phyloP scores from a whole-genome alignment of 2,329 filamentous ascomycete species.

The Aspergillus alliaceus region DNA sequence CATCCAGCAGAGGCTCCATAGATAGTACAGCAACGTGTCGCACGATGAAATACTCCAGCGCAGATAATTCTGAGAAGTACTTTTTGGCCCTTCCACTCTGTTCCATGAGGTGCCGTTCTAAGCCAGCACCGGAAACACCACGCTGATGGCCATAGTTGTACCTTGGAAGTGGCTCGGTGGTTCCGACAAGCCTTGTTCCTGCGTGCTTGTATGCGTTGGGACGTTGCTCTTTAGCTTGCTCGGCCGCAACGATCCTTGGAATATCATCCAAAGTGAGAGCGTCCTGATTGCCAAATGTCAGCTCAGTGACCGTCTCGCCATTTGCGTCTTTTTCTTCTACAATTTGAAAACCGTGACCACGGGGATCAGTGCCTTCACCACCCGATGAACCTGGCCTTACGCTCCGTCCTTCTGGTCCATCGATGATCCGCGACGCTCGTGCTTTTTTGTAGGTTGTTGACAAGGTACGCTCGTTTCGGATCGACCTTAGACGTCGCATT shows the following conservation, averaged over 20 bases:
- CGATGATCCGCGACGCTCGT: slow-evolving; percentile 86
- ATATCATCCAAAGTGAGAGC: slow-evolving; percentile 95
- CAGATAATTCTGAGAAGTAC: slow-evolving; percentile 95
- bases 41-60: slow-evolving; percentile 95
- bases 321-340: slow-evolving; percentile 74
- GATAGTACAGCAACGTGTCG: slow-evolving; percentile 91
- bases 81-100: slow-evolving; percentile 64
- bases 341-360: slow-evolving; percentile 68
- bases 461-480: slow-evolving; percentile 87
- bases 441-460: slow-evolving; percentile 91
- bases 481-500: slow-evolving; percentile 86
- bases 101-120: slow-evolving; percentile 50
- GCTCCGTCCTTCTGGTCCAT: slow-evolving; percentile 71
- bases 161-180: slow-evolving; percentile 61
- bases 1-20: slow-evolving; percentile 88
- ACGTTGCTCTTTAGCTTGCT: slow-evolving; percentile 88
- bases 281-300: slow-evolving; percentile 87
- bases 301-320: slow-evolving; percentile 69
- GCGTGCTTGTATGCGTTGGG: slow-evolving; percentile 76
- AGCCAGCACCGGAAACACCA: slow-evolving; percentile 59
- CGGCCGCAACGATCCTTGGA: slow-evolving; percentile 89
- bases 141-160: slow-evolving; percentile 70
- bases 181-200: slow-evolving; percentile 65
- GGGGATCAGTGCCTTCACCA: slow-evolving; percentile 54
- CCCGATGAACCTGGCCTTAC: slow-evolving; percentile 72